These are phyloP conservation scores for Helichrysum umbraculigerum DNA, from an alignment of 129 eudicot genomes.

Conservation along the genomic window DNA sequence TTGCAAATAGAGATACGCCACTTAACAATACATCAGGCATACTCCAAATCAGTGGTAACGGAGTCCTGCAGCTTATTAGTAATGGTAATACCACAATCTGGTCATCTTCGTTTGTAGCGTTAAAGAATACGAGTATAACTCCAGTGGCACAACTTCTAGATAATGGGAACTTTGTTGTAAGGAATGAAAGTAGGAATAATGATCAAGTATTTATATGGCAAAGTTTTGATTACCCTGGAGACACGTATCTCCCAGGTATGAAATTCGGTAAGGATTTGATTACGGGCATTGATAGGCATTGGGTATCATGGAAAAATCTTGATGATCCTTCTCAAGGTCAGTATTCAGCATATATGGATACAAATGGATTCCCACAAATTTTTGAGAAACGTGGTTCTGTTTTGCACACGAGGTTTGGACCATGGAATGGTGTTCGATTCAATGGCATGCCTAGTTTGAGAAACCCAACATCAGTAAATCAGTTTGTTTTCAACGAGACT, in stretches of 20 bases:
- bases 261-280: constrained; percentile 38
- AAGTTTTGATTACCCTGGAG: constrained; percentile 42
- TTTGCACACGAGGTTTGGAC: constrained; percentile 28
- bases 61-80: constrained; percentile 20
- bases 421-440: constrained; percentile 46
- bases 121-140: constrained; percentile 6
- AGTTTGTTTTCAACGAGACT: constrained; percentile 20
- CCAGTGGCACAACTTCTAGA: constrained; percentile 30
- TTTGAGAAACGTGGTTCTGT: background rate
- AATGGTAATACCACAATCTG: constrained; percentile 1
- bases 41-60: constrained; percentile 17
- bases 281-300: constrained; percentile 19
- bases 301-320: constrained; percentile 33
- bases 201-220: constrained; percentile 29
- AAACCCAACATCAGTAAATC: constrained; percentile 8
- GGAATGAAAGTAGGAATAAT: background rate
- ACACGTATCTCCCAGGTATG: constrained; percentile 36
- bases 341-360: constrained; percentile 24
- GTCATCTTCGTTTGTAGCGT: constrained; percentile 25
- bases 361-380: constrained; percentile 38
- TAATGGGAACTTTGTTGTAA: constrained; percentile 38
- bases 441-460: constrained; percentile 33
- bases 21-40: constrained; percentile 20
- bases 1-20: constrained; percentile 42
- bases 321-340: constrained; percentile 39